Base-by-base conservation (phyloP, 139 green algal species). In the Chlorella ohadii region DNA sequence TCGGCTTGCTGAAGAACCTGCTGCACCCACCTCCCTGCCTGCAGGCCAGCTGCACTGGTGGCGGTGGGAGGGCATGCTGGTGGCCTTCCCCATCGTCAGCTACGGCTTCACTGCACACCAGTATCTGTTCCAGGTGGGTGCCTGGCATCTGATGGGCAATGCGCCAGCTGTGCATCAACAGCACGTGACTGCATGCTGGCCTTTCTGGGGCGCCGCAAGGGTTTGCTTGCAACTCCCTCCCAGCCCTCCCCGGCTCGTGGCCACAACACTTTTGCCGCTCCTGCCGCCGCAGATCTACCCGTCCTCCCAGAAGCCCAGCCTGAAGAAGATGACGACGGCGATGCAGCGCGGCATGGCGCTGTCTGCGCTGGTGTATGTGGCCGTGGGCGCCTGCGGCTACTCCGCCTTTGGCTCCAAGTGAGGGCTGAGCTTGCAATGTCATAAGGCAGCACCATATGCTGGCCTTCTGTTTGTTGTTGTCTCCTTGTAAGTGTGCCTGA, bases 61-160 rank as follows among this genome's bases (percentile, higher is more conserved):
- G 91, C 77, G 86, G 15, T 66, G 78, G 11, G 81, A 94, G 34
- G 94, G 94, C 20, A 74, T 94, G 39, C 81, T 97, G 63, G 89
- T 96, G 51, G 87, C 94, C 23, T 95, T 97, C 56, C 79, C 94
- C 19, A 88, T 97, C 15, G 92, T 97, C 73, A 90, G 90, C 5
- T 97, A 96, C 82, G 84, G 84, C 56, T 97, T 97, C 88, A 97
- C 94, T 3, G 92, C 91, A 4, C 94, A 97, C 81, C 92, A 92
- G 55, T 94, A 95, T 72, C 92, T 95, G 73, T 88, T 96, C 79
- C 85, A 59, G 51, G 51, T 59, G 15, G 51, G 51, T 22, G 51
- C 44, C 6, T 11, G 44, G 44, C 44, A n/a, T n/a, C n/a, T n/a
- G n/a, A n/a, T n/a, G n/a, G n/a, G n/a, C n/a, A n/a, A n/a, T n/a